Percentiles rank a stretch among this genome's conserved stretches.
These are phyloP conservation scores for Calycina herbarum DNA, from an alignment of 2,329 filamentous ascomycete species.

Conservation along the genomic window DNA sequence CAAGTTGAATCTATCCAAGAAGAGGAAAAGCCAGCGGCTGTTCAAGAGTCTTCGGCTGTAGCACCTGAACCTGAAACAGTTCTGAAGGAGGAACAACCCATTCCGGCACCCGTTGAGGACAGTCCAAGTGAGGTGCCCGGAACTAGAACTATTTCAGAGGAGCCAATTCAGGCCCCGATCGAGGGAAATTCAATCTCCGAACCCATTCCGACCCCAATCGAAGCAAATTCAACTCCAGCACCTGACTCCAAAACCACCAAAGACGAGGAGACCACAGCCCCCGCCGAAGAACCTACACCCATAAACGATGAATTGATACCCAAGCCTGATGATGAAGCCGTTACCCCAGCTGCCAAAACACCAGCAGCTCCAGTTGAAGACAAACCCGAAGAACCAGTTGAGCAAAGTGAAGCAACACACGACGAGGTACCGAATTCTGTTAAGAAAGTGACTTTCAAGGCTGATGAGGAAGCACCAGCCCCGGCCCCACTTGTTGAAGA, in stretches of 20 bases:
- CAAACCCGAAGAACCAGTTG: not conserved
- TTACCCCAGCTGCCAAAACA: not conserved
- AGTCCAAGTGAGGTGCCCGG: not conserved
- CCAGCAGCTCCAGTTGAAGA: not conserved
- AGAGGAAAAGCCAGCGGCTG: too few relatives aligned
- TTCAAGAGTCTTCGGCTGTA: not conserved
- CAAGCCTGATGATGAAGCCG: not conserved
- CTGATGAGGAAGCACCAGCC: not conserved
- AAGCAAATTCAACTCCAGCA: conserved; percentile 5
- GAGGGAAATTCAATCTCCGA: conserved; percentile 8
- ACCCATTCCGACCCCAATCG: not conserved
- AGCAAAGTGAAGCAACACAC: not conserved
- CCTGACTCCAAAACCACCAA: not conserved
- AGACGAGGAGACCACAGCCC: not conserved
- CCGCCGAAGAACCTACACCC: not conserved
- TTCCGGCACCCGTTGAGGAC: conserved; percentile 5
- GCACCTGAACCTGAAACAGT: not conserved
- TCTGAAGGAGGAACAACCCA: not conserved
- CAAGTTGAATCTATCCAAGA: not conserved
- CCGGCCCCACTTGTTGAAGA: not conserved
- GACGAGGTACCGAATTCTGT: not conserved
- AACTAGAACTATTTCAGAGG: not conserved
- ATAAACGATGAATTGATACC: not conserved
- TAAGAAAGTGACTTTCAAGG: not conserved
- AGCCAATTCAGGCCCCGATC: not conserved